These are phyloP conservation scores for Nothophoma quercina DNA, from an alignment of 2,329 filamentous ascomycete species.

Conservation along the genomic window DNA sequence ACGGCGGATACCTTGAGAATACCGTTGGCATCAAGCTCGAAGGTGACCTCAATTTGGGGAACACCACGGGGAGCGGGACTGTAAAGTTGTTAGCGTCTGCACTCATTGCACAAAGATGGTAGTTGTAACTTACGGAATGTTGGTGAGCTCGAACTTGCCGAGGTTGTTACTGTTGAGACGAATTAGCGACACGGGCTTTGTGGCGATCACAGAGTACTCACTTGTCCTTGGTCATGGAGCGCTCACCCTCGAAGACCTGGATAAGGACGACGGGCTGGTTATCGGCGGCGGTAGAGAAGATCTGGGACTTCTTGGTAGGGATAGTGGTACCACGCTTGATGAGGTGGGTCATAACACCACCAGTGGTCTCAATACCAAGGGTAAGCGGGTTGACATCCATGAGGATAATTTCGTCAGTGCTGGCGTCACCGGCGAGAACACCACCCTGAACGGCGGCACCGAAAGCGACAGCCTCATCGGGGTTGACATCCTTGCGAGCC, in stretches of 20 bases:
- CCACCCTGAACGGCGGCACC: slow-evolving; percentile 97
- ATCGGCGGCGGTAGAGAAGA: slow-evolving; percentile 95
- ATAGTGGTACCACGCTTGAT: slow-evolving; percentile 95
- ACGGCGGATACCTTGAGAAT: slow-evolving; percentile 95
- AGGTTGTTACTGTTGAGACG: no score
- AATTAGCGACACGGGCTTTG: no score
- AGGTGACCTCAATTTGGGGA: slow-evolving; percentile 97
- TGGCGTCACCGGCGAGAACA: slow-evolving; percentile 88
- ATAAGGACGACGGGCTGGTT: slow-evolving; percentile 97
- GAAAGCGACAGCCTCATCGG: slow-evolving; percentile 97
- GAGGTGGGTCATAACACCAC: slow-evolving; percentile 96
- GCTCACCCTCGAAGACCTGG: slow-evolving; percentile 94
- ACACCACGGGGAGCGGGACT: slow-evolving; percentile 88
- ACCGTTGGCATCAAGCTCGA: slow-evolving; percentile 97
- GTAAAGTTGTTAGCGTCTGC: slow-evolving; percentile 23
- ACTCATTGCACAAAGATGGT: neutral
- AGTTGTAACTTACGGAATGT: slow-evolving; percentile 70
- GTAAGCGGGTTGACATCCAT: slow-evolving; percentile 98
- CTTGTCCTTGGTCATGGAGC: slow-evolving; percentile 89
- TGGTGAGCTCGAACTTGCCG: slow-evolving; percentile 97
- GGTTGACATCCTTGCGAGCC: slow-evolving; percentile 99
- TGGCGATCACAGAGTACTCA: neutral
- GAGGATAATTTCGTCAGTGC: slow-evolving; percentile 81
- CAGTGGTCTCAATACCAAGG: slow-evolving; percentile 96
- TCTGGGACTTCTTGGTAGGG: slow-evolving; percentile 95